Conservation (phyloP, 805 yeast genomes). For the Debaryomyces maramus region DNA sequence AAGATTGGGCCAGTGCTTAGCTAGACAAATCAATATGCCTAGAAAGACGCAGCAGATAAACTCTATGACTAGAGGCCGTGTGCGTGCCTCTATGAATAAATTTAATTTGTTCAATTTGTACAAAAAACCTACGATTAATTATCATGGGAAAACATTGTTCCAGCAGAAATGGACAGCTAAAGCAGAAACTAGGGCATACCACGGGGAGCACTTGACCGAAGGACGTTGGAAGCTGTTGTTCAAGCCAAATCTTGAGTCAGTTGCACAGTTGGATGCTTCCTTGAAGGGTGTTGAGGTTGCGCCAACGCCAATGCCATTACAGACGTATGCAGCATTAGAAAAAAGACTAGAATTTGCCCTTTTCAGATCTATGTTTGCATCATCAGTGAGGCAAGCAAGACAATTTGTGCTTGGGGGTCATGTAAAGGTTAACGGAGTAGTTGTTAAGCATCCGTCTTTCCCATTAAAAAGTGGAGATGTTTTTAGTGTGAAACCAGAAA, state of each 20-base stretch:
- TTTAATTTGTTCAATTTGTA: conserved; percentile 84
- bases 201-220: conserved; percentile 92
- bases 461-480: conserved; percentile 82
- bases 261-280: conserved; percentile 85
- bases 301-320: conserved; percentile 81
- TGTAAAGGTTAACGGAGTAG: conserved; percentile 83
- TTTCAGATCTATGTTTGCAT: conserved; percentile 90
- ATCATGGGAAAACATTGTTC: conserved; percentile 66
- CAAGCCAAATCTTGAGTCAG: conserved; percentile 71
- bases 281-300: conserved; percentile 55
- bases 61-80: conserved; percentile 64
- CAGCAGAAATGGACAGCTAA: conserved; percentile 93
- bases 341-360: conserved; percentile 86
- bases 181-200: conserved; percentile 90
- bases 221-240: conserved; percentile 74
- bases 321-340: conserved; percentile 86
- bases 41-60: conserved; percentile 57
- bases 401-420: conserved; percentile 78
- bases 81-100: conserved; percentile 91
- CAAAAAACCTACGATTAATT: conserved; percentile 61
- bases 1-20: neutral
- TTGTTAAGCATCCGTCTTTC: conserved; percentile 75
- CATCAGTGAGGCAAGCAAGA: conserved; percentile 91
- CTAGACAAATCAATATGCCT: conserved; percentile 45
- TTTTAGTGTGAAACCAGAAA: conserved; percentile 80